Conservation (phyloP, 2,329 filamentous ascomycete species). For the Cordyceps cateniannulata region DNA sequence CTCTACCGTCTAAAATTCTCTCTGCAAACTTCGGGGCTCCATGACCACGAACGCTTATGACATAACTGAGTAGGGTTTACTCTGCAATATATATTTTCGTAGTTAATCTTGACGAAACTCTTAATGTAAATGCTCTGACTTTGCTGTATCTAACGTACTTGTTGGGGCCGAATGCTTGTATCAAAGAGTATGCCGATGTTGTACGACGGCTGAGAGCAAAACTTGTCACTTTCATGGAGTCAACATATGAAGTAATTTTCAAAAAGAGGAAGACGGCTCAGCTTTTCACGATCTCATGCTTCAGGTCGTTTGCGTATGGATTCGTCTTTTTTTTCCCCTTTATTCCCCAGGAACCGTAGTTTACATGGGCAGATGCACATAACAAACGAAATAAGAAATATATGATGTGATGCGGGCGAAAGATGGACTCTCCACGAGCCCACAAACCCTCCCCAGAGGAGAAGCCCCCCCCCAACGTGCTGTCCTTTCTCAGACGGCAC, state of each 20-base stretch:
- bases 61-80: neutral
- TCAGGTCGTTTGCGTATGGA: neutral
- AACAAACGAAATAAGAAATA: conserved; percentile 9
- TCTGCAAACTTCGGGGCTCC: too few species aligned
- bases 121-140: neutral
- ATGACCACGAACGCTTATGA: neutral
- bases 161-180: too few species aligned
- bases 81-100: neutral
- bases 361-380: conserved; percentile 6
- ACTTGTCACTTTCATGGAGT: too few species aligned
- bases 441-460: neutral
- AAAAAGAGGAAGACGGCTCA: neutral
- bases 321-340: neutral
- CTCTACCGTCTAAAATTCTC: too few species aligned
- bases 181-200: neutral
- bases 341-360: conserved; percentile 9
- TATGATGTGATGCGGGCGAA: neutral
- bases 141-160: too few species aligned
- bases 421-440: neutral
- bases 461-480: neutral
- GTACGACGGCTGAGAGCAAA: too few species aligned
- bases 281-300: too few species aligned
- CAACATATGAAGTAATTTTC: neutral
- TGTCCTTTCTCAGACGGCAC: too few species aligned
- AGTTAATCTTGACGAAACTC: neutral